Evolutionary conservation across 2,329 filamentous ascomycete species (phyloP).

Genomic region (Colletotrichum phormii): DNA sequence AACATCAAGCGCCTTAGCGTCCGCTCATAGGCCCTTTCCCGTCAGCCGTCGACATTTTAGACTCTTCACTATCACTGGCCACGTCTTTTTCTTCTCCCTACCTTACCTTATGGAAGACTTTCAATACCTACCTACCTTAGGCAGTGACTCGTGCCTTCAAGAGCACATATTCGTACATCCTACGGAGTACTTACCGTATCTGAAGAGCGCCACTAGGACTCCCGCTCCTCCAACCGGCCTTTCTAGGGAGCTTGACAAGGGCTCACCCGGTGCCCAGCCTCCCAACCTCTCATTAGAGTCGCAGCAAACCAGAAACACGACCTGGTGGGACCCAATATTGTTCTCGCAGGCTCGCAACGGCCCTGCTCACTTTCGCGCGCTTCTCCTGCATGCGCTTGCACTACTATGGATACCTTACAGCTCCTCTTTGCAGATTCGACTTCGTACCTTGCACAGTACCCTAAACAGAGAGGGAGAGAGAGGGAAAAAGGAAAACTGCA

Average conservation of each 20-base stretch:
- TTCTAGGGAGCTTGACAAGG: constrained; percentile 18
- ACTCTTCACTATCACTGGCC: background rate
- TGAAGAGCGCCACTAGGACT: background rate
- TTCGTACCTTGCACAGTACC: background rate
- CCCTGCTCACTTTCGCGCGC: constrained; percentile 10
- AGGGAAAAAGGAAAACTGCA: constrained; percentile 7
- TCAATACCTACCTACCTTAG: too few species aligned
- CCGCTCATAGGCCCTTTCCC: background rate
- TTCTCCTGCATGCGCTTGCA: constrained; percentile 21
- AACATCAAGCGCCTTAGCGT: constrained; percentile 1
- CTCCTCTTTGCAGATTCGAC: background rate
- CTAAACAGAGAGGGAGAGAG: background rate
- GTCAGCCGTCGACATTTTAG: background rate
- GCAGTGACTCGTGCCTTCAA: background rate
- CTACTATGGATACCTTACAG: constrained; percentile 1
- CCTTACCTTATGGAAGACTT: too few species aligned
- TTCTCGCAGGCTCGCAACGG: constrained; percentile 1
- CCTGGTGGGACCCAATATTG: constrained; percentile 16
- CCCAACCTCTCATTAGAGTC: constrained; percentile 15
- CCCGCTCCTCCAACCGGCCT: background rate
- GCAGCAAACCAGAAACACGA: constrained; percentile 23
- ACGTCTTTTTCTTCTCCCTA: background rate
- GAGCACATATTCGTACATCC: background rate
- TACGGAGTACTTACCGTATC: background rate
- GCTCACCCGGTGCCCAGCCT: constrained; percentile 14